Evolutionary conservation across 345 rosid species (phyloP), one percentile per base, ranked within the genome.

Genomic region (Eucalyptus rudis): DNA sequence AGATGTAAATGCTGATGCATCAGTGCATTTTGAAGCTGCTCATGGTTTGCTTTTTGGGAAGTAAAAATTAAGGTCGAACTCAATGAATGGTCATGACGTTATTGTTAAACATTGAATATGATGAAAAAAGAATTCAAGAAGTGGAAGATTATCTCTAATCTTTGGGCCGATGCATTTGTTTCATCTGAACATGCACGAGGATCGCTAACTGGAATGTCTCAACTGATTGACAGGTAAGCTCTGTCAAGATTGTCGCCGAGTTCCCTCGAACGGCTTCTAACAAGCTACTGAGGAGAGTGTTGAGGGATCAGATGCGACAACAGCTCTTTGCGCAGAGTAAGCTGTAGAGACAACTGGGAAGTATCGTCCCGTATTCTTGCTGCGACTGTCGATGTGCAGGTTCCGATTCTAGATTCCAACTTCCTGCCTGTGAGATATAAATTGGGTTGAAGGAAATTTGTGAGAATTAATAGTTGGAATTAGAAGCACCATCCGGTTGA

Each of bases 221-320:
- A 33, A 71, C 6, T n/a, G 40, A 25, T 91, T 8, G 58, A 64
- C 94, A 97, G 99, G 99, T 97, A 91, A 95, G 92, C 88, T 90
- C 88, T 66, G 97, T 96, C 58, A 96, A 95, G 94, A 91, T 95
- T 87, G 94, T 96, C 24, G 56, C 88, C 0, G 96, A 95, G 90
- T 95, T 97, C 87, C 98, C 98, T 7, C 92, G 99, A 89, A 96
- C 97, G 25, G 97, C 99, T 64, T 96, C 98, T 0, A 96, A 96
- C 93, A 97, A 97, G 93, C 89, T 96, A 86, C 88, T 97, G 19
- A 95, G 99, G 90, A 94, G 99, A 90, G 95, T 93, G 9, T 86
- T 96, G 93, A 94, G 96, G 93, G 96, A 96, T 90, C 93, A 94
- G 88, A 87, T 95, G 87, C 93, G 89, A 92, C 93, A 90, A 12